These are phyloP conservation scores for Brettanomyces sp. DNA, from an alignment of 805 yeast genomes.

Conservation along the genomic window DNA sequence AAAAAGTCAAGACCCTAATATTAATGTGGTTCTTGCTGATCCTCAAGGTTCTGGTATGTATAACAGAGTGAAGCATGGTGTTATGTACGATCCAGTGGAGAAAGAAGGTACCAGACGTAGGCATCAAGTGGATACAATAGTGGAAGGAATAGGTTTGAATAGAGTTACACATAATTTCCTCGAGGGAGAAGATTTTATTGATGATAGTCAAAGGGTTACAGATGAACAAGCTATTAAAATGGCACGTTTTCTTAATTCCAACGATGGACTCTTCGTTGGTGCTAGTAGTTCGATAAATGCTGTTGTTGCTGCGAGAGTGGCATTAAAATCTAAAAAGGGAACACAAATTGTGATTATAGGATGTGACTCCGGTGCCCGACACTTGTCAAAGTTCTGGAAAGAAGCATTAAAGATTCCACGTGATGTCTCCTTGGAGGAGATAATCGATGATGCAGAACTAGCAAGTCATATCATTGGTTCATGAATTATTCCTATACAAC, in stretches of 20 bases:
- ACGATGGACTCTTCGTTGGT: conserved; percentile 89
- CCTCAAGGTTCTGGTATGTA: conserved; percentile 94
- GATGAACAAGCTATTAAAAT: conserved; percentile 78
- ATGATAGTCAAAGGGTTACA: conserved; percentile 68
- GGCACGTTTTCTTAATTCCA: conserved; percentile 74
- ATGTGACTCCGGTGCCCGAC: conserved; percentile 89
- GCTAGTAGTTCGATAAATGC: conserved; percentile 91
- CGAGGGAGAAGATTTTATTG: conserved; percentile 61
- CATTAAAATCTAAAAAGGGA: conserved; percentile 42
- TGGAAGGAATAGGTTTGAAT: conserved; percentile 91
- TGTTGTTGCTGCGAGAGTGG: conserved; percentile 70
- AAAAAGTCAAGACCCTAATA: conserved; percentile 35
- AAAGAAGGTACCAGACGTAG: conserved; percentile 89
- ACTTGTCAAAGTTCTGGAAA: conserved; percentile 88
- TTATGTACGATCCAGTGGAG: conserved; percentile 85
- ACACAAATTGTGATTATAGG: conserved; percentile 73
- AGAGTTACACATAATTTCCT: conserved; percentile 75
- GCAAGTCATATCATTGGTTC: neutral
- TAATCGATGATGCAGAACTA: conserved; percentile 17
- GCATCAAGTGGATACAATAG: conserved; percentile 91
- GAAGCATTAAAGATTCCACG: conserved; percentile 36
- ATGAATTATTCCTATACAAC: no score
- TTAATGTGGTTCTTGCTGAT: conserved; percentile 69
- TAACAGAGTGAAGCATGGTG: conserved; percentile 80
- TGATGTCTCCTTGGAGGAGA: conserved; percentile 29